These are phyloP conservation scores for Chaetoceros muelleri DNA, from an alignment of 108 stramenopile species.

Conservation along the genomic window DNA sequence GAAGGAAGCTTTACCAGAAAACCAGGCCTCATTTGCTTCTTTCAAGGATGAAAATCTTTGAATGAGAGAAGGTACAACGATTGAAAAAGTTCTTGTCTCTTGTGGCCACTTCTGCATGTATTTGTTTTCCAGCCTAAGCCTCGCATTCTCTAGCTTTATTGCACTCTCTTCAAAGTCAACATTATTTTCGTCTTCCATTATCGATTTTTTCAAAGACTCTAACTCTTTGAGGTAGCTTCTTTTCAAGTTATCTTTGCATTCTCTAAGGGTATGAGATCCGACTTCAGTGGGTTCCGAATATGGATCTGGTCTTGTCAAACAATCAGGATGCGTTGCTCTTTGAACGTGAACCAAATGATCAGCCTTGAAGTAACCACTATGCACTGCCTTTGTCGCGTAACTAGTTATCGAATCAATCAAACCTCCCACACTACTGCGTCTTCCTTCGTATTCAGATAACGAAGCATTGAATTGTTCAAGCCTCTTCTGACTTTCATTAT, in stretches of 20 bases:
- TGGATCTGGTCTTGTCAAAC: background rate
- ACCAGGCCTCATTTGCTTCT: background rate
- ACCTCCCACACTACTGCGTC: constrained; percentile 27
- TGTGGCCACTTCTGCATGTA: background rate
- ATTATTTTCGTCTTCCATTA: background rate
- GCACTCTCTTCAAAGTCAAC: background rate
- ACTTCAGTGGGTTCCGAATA: too few species aligned
- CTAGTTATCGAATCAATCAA: constrained; percentile 20
- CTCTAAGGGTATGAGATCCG: background rate
- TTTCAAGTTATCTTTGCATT: background rate
- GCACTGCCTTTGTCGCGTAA: constrained; percentile 19
- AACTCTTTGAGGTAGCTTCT: background rate
- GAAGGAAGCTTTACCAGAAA: constrained; percentile 9
- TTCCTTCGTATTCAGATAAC: constrained; percentile 48
- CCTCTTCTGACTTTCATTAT: constrained; percentile 16
- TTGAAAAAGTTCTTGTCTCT: background rate
- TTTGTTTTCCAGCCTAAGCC: background rate
- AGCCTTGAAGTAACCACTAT: constrained; percentile 39
- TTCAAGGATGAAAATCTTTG: background rate
- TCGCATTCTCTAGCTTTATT: too few species aligned
- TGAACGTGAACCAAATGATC: constrained; percentile 74
- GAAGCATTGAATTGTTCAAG: constrained; percentile 57
- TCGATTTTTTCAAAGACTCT: background rate
- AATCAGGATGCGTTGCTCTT: constrained; percentile 59
- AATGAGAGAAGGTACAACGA: background rate